phyloP scores from a whole-genome alignment of 805 yeast species.

The Nakazawaea molendinolei region DNA sequence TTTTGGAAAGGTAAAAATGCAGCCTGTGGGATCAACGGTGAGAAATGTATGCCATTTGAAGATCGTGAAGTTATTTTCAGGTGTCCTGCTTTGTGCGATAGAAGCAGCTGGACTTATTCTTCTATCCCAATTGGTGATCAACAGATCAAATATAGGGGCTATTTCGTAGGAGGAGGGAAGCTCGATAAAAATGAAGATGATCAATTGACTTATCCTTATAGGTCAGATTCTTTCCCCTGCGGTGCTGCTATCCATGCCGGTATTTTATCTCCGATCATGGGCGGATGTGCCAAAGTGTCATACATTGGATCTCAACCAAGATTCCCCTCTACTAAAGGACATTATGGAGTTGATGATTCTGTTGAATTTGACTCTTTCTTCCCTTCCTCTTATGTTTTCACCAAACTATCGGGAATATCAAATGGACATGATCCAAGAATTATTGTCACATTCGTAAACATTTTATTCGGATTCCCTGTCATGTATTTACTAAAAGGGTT shows the following conservation, averaged over 20 bases:
- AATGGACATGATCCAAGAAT: constrained; percentile 71
- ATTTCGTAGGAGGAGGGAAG: constrained; percentile 71
- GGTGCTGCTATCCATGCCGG: constrained; percentile 90
- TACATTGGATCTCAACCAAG: constrained; percentile 44
- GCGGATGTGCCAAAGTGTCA: constrained; percentile 69
- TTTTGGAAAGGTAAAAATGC: constrained; percentile 76
- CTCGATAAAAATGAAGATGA: constrained; percentile 11
- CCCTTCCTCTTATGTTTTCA: constrained; percentile 64
- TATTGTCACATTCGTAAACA: constrained; percentile 47
- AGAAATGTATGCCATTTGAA: constrained; percentile 44
- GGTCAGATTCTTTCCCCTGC: constrained; percentile 87
- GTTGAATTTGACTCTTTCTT: constrained; percentile 64
- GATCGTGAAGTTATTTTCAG: constrained; percentile 47
- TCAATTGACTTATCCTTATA: constrained; percentile 50
- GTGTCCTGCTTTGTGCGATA: constrained; percentile 86
- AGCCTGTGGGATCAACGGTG: constrained; percentile 68
- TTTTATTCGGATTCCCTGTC: constrained; percentile 56
- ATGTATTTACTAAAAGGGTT: constrained; percentile 40
- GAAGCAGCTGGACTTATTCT: constrained; percentile 70
- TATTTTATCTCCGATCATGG: constrained; percentile 58
- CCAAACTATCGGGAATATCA: constrained; percentile 25
- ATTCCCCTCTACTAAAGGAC: constrained; percentile 45
- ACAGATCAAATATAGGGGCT: constrained; percentile 63
- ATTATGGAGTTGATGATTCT: constrained; percentile 45
- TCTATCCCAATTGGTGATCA: constrained; percentile 68